Conservation (phyloP, 2,329 filamentous ascomycete species). For the Stemphylium lycopersici region DNA sequence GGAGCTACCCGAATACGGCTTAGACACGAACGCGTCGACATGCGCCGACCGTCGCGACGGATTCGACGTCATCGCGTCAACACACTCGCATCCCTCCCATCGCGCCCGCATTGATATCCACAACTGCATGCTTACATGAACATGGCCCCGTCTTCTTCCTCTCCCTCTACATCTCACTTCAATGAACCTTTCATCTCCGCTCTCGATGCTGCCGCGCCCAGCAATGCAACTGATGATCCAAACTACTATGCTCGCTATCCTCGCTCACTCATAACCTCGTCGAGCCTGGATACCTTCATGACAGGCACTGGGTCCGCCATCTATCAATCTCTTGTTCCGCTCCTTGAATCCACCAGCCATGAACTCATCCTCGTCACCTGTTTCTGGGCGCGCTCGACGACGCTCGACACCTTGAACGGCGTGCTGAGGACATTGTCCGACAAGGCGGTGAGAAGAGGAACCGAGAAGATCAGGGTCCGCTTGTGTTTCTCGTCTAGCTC, state of each 20-base stretch:
- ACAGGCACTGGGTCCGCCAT: slow-evolving; percentile 55
- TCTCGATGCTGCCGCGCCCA: slow-evolving; percentile 29
- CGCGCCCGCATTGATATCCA: neutral
- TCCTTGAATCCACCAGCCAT: slow-evolving; percentile 63
- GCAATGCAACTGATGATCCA: slow-evolving; percentile 41
- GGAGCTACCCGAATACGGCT: slow-evolving; percentile 8
- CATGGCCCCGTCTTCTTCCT: slow-evolving; percentile 12
- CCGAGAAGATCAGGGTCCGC: slow-evolving; percentile 62
- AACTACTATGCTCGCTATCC: slow-evolving; percentile 50
- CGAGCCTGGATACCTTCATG: slow-evolving; percentile 45
- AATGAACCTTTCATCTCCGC: slow-evolving; percentile 37
- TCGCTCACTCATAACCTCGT: slow-evolving; percentile 42
- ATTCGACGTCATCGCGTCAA: slow-evolving; percentile 35
- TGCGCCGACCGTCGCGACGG: slow-evolving; percentile 14
- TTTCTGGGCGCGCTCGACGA: slow-evolving; percentile 76
- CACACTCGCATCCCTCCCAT: neutral
- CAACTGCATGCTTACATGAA: neutral
- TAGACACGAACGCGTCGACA: slow-evolving; percentile 19
- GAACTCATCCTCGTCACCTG: slow-evolving; percentile 81
- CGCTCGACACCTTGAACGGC: slow-evolving; percentile 62
- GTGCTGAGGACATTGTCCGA: slow-evolving; percentile 66
- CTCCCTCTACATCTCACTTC: slow-evolving; percentile 16
- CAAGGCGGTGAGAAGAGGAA: slow-evolving; percentile 44
- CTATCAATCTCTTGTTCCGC: slow-evolving; percentile 61
- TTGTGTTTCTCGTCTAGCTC: slow-evolving; percentile 80